A percentile compares a stretch with the other conserved stretches of the same genome.
Evolutionary conservation across 108 stramenopile species (phyloP).

Genomic region (Schizochytrium sp.): DNA sequence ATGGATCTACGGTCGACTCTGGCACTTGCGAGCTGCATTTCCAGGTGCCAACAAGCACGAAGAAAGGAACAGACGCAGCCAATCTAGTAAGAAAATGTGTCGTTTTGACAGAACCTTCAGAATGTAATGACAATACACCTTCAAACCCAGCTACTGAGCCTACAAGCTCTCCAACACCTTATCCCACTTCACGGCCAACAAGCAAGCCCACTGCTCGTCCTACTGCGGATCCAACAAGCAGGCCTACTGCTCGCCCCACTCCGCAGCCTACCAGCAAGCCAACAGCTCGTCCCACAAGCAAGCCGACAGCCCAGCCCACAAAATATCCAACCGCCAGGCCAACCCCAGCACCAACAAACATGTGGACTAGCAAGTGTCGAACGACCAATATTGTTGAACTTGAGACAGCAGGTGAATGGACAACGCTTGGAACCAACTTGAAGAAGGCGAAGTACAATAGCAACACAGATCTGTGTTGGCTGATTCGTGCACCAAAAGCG

Average conservation of each 20-base stretch:
- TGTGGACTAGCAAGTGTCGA: neutral
- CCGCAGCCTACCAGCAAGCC: neutral
- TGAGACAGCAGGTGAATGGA: neutral
- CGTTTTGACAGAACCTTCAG: too few relatives aligned
- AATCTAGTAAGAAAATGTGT: too few relatives aligned
- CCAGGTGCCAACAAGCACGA: neutral
- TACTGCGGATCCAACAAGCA: too few relatives aligned
- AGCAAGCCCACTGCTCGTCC: neutral
- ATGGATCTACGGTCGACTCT: neutral
- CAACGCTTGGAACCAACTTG: neutral
- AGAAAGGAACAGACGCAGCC: neutral
- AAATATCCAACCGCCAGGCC: too few relatives aligned
- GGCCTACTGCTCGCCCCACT: neutral
- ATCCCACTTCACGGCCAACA: neutral
- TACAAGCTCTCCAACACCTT: neutral
- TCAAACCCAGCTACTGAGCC: neutral
- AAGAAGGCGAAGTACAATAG: neutral
- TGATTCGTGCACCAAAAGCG: neutral
- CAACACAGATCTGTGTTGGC: conserved; percentile 6
- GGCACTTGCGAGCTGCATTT: conserved; percentile 20
- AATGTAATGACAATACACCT: too few relatives aligned
- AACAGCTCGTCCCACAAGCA: neutral
- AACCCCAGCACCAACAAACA: too few relatives aligned
- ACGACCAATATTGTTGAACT: neutral
- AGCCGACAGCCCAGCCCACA: too few relatives aligned